phyloP scores from a whole-genome alignment of 805 yeast genomes.

The Hanseniaspora mollemarum region DNA sequence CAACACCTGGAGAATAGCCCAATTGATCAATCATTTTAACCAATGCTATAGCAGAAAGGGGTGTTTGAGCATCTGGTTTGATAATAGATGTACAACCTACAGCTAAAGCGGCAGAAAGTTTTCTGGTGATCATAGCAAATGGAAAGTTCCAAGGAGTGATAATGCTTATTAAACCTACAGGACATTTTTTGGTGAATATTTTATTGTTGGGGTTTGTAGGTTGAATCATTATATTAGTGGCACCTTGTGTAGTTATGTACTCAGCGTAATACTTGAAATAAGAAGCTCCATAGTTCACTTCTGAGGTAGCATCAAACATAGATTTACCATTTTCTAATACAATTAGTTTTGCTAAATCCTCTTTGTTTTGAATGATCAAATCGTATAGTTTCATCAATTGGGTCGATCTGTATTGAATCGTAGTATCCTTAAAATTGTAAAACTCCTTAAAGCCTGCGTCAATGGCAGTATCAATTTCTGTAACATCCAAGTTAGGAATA shows the following conservation, averaged over 20 bases:
- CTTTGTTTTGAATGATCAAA: conserved; percentile 43
- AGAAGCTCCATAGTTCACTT: conserved; percentile 50
- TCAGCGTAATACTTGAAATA: conserved; percentile 84
- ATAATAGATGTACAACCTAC: conserved; percentile 51
- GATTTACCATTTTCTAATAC: conserved; percentile 55
- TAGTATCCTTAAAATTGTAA: conserved; percentile 36
- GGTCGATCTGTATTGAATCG: conserved; percentile 40
- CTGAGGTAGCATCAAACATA: conserved; percentile 43
- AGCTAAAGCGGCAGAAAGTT: conserved; percentile 55
- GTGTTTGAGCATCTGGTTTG: conserved; percentile 54
- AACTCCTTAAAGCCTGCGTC: conserved; percentile 39
- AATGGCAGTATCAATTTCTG: conserved; percentile 48
- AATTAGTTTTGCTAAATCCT: conserved; percentile 45
- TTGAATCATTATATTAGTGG: conserved; percentile 31
- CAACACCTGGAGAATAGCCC: conserved; percentile 49
- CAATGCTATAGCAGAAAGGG: conserved; percentile 47
- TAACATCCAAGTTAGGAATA: conserved; percentile 51
- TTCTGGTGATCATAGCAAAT: conserved; percentile 54
- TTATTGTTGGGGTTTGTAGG: conserved; percentile 42
- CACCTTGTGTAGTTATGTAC: conserved; percentile 38
- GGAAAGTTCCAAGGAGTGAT: conserved; percentile 64
- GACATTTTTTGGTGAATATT: conserved; percentile 44
- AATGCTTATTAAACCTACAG: conserved; percentile 53
- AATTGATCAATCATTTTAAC: conserved; percentile 46
- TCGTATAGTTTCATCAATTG: conserved; percentile 42